Evolutionary conservation across 306 rosid species (phyloP).

Genomic region (Cicer arietinum): DNA sequence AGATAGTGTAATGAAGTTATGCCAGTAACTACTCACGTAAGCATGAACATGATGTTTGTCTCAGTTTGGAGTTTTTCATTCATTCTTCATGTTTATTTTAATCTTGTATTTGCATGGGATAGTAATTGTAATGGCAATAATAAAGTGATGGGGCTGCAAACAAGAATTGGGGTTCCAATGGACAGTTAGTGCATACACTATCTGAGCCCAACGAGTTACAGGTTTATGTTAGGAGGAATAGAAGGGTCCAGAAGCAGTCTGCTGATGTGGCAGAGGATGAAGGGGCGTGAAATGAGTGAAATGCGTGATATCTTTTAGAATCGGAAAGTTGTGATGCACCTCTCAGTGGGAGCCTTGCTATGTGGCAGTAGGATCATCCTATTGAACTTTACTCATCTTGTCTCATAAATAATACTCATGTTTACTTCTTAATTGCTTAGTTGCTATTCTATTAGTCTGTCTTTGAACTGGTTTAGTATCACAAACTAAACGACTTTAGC

Average conservation of each 20-base stretch:
- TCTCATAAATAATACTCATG: too few species aligned
- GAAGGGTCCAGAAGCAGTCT: neutral
- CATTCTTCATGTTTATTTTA: neutral
- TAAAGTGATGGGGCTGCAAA: neutral
- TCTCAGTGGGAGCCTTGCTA: too few species aligned
- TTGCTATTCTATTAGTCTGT: neutral
- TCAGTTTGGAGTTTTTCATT: constrained; percentile 16
- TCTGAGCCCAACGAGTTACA: neutral
- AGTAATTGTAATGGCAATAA: neutral
- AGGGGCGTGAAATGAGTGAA: neutral
- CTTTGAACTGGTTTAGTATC: neutral
- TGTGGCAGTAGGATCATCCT: too few species aligned
- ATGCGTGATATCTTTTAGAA: too few species aligned
- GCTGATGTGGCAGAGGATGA: neutral
- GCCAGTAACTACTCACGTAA: constrained; percentile 3
- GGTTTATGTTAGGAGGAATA: neutral
- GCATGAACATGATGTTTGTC: constrained; percentile 12
- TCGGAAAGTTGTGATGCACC: too few species aligned
- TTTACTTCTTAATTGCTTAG: too few species aligned
- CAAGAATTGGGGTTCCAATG: neutral
- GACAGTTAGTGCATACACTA: neutral
- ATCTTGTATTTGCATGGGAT: neutral
- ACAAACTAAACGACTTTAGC: neutral
- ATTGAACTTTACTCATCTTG: too few species aligned
- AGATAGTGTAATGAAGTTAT: constrained; percentile 18